These are phyloP conservation scores for Psophocarpus tetragonolobus DNA, from an alignment of 306 rosid species.

Conservation along the genomic window DNA sequence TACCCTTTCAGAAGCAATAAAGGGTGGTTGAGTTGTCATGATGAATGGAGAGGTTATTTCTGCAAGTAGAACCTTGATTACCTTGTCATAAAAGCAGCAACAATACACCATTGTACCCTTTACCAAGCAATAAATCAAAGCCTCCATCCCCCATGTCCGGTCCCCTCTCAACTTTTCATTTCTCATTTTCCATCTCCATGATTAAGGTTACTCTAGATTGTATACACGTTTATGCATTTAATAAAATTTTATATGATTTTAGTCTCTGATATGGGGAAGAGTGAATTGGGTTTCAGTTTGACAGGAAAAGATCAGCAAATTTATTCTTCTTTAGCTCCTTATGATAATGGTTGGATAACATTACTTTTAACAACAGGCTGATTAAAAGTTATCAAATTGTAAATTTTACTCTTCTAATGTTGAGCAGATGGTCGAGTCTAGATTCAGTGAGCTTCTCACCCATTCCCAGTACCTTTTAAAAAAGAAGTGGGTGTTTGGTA, in stretches of 20 bases:
- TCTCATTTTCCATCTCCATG: background rate
- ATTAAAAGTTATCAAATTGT: background rate
- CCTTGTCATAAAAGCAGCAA: background rate
- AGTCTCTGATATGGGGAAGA: constrained; percentile 8
- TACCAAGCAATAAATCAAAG: background rate
- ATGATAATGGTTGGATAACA: background rate
- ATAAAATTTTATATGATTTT: background rate
- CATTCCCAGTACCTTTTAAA: constrained; percentile 68
- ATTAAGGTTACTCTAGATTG: background rate
- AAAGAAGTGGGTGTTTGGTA: constrained; percentile 82
- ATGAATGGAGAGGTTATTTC: background rate
- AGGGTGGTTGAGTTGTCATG: background rate
- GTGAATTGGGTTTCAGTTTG: constrained; percentile 13
- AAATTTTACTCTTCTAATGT: constrained; percentile 25
- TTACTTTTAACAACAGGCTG: background rate
- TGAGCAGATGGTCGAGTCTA: constrained; percentile 82
- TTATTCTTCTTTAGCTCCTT: constrained; percentile 8
- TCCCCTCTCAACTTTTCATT: background rate
- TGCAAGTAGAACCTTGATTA: background rate
- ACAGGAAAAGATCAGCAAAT: background rate
- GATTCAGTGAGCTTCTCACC: constrained; percentile 68
- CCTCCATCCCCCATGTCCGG: background rate
- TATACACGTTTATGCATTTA: background rate
- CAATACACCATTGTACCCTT: background rate
- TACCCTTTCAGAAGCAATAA: background rate